phyloP scores from a whole-genome alignment of 805 yeast genomes.

The Hanseniaspora lindneri region DNA sequence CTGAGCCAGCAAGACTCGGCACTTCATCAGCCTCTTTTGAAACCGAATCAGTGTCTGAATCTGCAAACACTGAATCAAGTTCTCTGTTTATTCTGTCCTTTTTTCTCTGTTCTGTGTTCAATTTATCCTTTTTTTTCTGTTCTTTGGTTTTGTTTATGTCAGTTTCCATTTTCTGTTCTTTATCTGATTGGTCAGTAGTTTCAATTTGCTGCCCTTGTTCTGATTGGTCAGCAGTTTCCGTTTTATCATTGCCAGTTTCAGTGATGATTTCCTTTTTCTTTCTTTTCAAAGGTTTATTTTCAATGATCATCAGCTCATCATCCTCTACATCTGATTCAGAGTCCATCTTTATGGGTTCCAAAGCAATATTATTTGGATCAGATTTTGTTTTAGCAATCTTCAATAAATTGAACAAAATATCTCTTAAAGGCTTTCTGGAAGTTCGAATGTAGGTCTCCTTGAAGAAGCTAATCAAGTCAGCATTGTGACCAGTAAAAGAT shows the following conservation, averaged over 20 bases:
- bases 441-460: conserved; percentile 21
- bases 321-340: conserved; percentile 13
- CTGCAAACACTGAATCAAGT: not conserved
- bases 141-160: too few species aligned
- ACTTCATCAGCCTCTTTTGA: too few species aligned
- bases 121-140: too few species aligned
- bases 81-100: not conserved
- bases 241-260: not conserved
- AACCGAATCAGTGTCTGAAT: not conserved
- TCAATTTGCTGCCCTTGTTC: too few species aligned
- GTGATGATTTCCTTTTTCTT: not conserved
- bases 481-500: not conserved
- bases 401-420: conserved; percentile 22
- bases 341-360: conserved; percentile 14
- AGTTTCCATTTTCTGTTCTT: too few species aligned
- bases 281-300: conserved; percentile 22
- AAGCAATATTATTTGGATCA: conserved; percentile 5
- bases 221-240: not conserved
- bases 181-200: too few species aligned
- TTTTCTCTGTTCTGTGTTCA: not conserved
- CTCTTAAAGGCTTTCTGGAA: conserved; percentile 23
- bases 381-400: conserved; percentile 4
- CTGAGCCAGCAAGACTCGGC: too few species aligned
- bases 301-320: conserved; percentile 17
- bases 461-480: conserved; percentile 24